phyloP scores from a whole-genome alignment of 495 filamentous ascomycete species.

The Penicillium fimorum region DNA sequence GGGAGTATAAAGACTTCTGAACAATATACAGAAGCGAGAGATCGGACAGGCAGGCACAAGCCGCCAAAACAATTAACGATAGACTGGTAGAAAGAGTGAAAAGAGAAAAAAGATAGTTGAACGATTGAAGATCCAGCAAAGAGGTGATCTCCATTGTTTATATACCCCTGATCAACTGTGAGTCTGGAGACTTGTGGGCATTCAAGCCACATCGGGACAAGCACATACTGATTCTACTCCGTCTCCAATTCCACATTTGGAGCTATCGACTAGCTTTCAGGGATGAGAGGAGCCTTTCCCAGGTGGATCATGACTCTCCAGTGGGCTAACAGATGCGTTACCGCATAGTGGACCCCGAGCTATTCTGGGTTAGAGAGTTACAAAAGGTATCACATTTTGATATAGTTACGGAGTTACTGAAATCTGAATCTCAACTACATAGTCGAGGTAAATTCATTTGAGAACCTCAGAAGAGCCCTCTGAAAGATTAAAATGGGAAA shows the following conservation, averaged over 20 bases:
- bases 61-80: conserved; percentile 33
- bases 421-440: not conserved
- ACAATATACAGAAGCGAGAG: conserved; percentile 16
- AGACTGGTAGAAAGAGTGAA: conserved; percentile 34
- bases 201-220: conserved; percentile 4
- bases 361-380: conserved; percentile 13
- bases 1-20: conserved; percentile 8
- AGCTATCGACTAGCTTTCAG: conserved; percentile 26
- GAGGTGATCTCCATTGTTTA: conserved; percentile 38
- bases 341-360: conserved; percentile 19
- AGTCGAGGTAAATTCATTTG: not conserved
- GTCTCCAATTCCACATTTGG: conserved; percentile 28
- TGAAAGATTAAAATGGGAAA: not conserved
- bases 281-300: conserved; percentile 5
- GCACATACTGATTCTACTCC: conserved; percentile 16
- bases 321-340: not conserved
- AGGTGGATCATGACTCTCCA: conserved; percentile 19
- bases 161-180: conserved; percentile 39
- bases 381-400: not conserved
- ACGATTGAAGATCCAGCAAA: conserved; percentile 17
- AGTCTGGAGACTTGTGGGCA: conserved; percentile 3
- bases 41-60: conserved; percentile 19
- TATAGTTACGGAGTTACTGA: not conserved
- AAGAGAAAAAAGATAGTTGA: conserved; percentile 25
- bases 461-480: not conserved